Percentiles rank a stretch among this genome's conserved stretches.
Conservation (phyloP, 805 yeast genomes). For the Lipomyces sp. region DNA sequence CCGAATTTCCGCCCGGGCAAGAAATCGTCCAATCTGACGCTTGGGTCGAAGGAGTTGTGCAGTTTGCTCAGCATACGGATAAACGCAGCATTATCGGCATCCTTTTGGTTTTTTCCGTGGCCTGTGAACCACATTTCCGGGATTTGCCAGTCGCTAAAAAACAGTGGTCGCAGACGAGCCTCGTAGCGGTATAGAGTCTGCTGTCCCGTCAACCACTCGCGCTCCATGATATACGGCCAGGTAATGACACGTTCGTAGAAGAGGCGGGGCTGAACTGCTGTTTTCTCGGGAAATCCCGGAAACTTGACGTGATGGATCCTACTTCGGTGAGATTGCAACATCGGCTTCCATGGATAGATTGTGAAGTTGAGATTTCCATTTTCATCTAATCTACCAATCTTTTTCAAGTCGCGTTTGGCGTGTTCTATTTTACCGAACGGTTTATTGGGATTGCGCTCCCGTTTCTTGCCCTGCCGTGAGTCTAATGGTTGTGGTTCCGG, state of each 20-base stretch:
- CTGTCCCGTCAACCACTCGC: constrained; percentile 1
- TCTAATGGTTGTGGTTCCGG: not conserved
- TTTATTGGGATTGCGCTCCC: not conserved
- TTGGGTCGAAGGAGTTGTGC: not conserved
- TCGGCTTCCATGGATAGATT: constrained; percentile 4
- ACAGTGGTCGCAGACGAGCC: not conserved
- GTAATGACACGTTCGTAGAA: not conserved
- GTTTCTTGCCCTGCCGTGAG: not conserved
- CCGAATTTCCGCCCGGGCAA: not conserved
- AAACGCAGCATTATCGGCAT: constrained; percentile 1
- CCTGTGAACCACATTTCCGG: not conserved
- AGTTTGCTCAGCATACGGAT: constrained; percentile 2
- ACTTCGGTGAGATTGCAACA: not conserved
- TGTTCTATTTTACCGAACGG: constrained; percentile 1
- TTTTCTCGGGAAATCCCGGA: not conserved
- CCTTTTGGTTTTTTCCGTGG: constrained; percentile 1
- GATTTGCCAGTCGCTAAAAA: not conserved
- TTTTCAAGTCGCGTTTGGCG: not conserved
- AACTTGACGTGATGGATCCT: not conserved
- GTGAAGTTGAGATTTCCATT: constrained; percentile 2
- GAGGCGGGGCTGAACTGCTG: not conserved
- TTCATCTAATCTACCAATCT: not conserved
- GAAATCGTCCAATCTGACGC: not conserved
- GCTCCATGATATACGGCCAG: constrained; percentile 1
- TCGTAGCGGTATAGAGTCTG: constrained; percentile 6